A percentile compares a stretch with the other conserved stretches of the same genome.
phyloP scores from a whole-genome alignment of 345 rosid genomes.

The Leavenworthia alabamica region DNA sequence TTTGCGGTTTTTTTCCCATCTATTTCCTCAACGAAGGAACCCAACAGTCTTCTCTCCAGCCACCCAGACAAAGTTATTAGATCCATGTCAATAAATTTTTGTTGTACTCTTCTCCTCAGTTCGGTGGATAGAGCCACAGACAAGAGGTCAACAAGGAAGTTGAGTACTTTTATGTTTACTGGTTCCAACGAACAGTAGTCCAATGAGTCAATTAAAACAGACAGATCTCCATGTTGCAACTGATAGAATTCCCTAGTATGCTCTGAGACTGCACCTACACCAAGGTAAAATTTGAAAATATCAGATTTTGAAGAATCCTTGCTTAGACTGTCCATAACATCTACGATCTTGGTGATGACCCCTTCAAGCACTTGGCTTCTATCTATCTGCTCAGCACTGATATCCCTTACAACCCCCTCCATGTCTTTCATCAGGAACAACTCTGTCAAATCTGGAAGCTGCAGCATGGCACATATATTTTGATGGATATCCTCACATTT shows the following conservation, averaged over 20 bases:
- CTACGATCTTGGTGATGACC: slow-evolving; percentile 58
- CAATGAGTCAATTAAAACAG: slow-evolving; percentile 65
- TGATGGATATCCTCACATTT: slow-evolving; percentile 61
- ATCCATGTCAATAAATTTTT: slow-evolving; percentile 65
- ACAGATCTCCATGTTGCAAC: slow-evolving; percentile 56
- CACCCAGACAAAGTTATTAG: slow-evolving; percentile 53
- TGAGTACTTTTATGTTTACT: slow-evolving; percentile 71
- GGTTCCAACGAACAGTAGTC: slow-evolving; percentile 62
- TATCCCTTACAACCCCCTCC: slow-evolving; percentile 62
- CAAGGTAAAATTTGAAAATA: slow-evolving; percentile 59
- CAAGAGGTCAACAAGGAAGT: slow-evolving; percentile 71
- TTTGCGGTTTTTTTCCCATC: slow-evolving; percentile 45
- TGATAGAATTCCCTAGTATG: slow-evolving; percentile 41
- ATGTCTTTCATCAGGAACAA: slow-evolving; percentile 70
- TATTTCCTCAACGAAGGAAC: slow-evolving; percentile 48
- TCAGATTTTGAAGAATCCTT: slow-evolving; percentile 57
- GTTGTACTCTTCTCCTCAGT: slow-evolving; percentile 54
- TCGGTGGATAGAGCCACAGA: slow-evolving; percentile 54
- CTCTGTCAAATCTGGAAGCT: slow-evolving; percentile 52
- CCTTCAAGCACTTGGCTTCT: slow-evolving; percentile 57
- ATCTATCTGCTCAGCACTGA: slow-evolving; percentile 43
- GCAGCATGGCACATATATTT: slow-evolving; percentile 41
- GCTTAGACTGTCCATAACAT: slow-evolving; percentile 66
- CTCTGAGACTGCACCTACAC: slow-evolving; percentile 40
- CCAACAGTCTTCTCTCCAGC: slow-evolving; percentile 86